Conservation (phyloP, 306 rosid genomes). For the Vicia faba region DNA sequence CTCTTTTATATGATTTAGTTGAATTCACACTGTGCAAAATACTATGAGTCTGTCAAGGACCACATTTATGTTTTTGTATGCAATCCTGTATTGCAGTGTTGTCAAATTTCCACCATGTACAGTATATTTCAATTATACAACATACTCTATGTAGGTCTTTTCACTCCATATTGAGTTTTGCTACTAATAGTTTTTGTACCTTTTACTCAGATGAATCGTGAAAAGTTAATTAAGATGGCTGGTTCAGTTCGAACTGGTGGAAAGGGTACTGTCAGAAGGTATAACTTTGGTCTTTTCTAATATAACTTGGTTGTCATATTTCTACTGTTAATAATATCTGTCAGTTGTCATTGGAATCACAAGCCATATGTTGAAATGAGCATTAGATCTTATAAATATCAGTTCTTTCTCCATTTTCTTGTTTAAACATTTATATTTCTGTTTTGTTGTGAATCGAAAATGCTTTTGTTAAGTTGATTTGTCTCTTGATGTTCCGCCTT, state of each 20-base stretch:
- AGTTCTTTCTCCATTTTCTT: background rate
- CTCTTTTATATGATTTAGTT: conserved; percentile 1
- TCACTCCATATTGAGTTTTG: background rate
- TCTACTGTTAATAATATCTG: no score
- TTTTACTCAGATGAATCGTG: conserved; percentile 73
- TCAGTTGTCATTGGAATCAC: background rate
- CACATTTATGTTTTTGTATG: no score
- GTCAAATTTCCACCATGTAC: background rate
- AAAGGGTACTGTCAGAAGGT: conserved; percentile 96
- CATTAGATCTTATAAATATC: background rate
- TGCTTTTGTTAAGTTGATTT: background rate
- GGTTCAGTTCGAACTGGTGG: conserved; percentile 98
- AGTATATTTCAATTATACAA: background rate
- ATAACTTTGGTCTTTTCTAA: background rate
- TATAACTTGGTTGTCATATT: background rate
- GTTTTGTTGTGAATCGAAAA: no score
- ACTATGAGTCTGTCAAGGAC: no score
- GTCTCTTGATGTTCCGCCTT: background rate
- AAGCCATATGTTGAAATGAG: background rate
- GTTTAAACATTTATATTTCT: background rate
- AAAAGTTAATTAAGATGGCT: conserved; percentile 86
- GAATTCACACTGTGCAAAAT: no score
- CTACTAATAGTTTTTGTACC: background rate
- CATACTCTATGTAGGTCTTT: no score
- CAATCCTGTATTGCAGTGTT: no score